phyloP scores from a whole-genome alignment of 441 rosid genomes.

The Mallotus repandus region DNA sequence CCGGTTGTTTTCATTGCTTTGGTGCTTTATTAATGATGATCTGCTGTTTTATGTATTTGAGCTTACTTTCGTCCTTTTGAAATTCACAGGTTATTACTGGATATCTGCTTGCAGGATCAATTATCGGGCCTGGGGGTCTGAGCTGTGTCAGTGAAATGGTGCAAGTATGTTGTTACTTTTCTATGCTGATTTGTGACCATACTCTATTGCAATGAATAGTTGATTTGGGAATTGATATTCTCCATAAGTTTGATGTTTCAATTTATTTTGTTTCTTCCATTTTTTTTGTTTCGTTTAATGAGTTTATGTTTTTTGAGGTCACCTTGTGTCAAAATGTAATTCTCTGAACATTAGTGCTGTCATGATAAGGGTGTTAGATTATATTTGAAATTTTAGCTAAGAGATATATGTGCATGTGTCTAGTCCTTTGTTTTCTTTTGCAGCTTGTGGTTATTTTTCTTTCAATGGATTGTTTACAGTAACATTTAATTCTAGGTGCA shows the following conservation, averaged over 20 bases:
- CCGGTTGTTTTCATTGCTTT: constrained; percentile 55
- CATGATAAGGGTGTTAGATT: not conserved
- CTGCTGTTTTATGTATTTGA: constrained; percentile 17
- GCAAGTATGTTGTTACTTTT: constrained; percentile 61
- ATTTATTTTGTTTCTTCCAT: not conserved
- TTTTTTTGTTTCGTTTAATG: not conserved
- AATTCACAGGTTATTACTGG: constrained; percentile 87
- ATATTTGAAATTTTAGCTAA: not conserved
- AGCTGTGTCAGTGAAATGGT: constrained; percentile 97
- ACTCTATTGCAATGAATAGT: not conserved
- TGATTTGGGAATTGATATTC: not conserved
- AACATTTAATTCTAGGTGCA: not conserved
- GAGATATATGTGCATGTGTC: not conserved
- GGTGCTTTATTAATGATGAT: constrained; percentile 13
- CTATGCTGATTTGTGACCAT: not conserved
- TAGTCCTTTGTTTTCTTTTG: not conserved
- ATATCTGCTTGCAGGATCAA: constrained; percentile 87
- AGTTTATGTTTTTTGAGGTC: not conserved
- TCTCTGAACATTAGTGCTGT: not conserved
- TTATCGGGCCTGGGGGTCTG: constrained; percentile 96
- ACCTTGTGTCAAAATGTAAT: not conserved
- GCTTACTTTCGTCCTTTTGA: constrained; percentile 20
- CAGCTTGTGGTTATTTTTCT: not conserved
- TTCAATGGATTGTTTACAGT: not conserved
- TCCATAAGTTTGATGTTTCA: not conserved